These are phyloP conservation scores for Lactarius trivialis DNA, from an alignment of 768 basidiomycete genomes.

Conservation along the genomic window DNA sequence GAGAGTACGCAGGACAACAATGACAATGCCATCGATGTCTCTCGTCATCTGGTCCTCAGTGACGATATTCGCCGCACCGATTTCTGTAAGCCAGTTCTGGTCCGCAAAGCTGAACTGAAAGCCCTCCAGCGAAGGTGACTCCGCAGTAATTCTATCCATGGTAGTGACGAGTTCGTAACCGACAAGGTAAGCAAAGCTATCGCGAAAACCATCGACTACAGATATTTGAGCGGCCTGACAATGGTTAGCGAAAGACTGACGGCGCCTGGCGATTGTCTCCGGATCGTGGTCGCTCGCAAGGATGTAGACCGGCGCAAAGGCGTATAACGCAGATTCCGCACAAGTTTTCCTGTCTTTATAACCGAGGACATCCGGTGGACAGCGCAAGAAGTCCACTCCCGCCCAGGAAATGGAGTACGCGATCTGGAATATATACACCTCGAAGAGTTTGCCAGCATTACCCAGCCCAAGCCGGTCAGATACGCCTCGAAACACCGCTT, in stretches of 20 bases:
- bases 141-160: constrained; percentile 32
- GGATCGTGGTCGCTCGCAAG: constrained; percentile 34
- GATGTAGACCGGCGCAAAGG: constrained; percentile 63
- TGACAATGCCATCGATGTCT: constrained; percentile 51
- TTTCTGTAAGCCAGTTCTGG: constrained; percentile 32
- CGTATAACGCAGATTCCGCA: constrained; percentile 57
- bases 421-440: constrained; percentile 71
- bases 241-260: constrained; percentile 48
- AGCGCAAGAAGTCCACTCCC: constrained; percentile 42
- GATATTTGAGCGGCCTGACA: constrained; percentile 54
- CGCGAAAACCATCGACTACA: constrained; percentile 43
- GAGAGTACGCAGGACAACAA: constrained; percentile 53
- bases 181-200: constrained; percentile 65
- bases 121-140: neutral
- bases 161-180: constrained; percentile 51
- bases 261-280: constrained; percentile 34
- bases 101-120: constrained; percentile 20
- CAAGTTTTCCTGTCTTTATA: constrained; percentile 61
- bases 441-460: constrained; percentile 58
- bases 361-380: constrained; percentile 73
- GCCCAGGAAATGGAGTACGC: constrained; percentile 55
- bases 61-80: constrained; percentile 27
- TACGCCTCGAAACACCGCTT: constrained; percentile 53
- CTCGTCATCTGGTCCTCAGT: constrained; percentile 35
- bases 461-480: constrained; percentile 61